These are phyloP conservation scores for Micractinium sp. DNA, from an alignment of 139 green algal species.

Conservation along the genomic window DNA sequence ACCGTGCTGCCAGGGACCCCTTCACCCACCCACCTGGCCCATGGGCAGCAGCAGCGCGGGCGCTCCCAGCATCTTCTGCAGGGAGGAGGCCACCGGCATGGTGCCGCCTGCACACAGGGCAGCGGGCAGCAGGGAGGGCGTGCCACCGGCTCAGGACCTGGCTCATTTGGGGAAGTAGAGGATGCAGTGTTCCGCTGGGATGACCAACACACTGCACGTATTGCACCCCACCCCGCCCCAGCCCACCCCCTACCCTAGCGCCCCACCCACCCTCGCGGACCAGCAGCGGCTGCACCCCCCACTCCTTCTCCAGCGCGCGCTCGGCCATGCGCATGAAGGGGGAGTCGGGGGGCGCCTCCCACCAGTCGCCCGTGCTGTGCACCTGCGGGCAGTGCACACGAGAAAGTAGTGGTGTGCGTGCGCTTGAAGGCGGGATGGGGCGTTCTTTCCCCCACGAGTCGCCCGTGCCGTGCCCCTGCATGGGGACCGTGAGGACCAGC, in stretches of 20 bases:
- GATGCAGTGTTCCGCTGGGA: too few relatives aligned
- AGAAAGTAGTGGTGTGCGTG: too few relatives aligned
- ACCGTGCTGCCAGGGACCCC: neutral
- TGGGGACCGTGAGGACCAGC: too few relatives aligned
- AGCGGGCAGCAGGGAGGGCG: too few relatives aligned
- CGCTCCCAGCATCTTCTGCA: conserved; percentile 89
- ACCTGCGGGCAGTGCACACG: conserved; percentile 43
- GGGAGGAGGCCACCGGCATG: conserved; percentile 88
- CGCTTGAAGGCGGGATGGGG: too few relatives aligned
- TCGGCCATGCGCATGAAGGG: conserved; percentile 81
- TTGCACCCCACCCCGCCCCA: neutral
- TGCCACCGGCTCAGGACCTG: too few relatives aligned
- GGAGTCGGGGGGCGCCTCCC: conserved; percentile 78
- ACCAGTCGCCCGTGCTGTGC: conserved; percentile 88
- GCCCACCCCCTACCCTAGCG: neutral
- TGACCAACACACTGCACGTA: too few relatives aligned
- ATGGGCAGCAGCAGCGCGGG: conserved; percentile 93
- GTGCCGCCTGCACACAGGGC: conserved; percentile 71
- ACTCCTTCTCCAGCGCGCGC: conserved; percentile 75
- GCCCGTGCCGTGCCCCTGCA: conserved; percentile 28
- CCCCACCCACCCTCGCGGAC: conserved; percentile 75
- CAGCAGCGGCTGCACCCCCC: conserved; percentile 79
- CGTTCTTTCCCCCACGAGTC: too few relatives aligned
- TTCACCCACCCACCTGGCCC: conserved; percentile 52
- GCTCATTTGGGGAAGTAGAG: too few relatives aligned